phyloP scores from a whole-genome alignment of 108 stramenopile genomes.

The Aureococcus anophagefferens region DNA sequence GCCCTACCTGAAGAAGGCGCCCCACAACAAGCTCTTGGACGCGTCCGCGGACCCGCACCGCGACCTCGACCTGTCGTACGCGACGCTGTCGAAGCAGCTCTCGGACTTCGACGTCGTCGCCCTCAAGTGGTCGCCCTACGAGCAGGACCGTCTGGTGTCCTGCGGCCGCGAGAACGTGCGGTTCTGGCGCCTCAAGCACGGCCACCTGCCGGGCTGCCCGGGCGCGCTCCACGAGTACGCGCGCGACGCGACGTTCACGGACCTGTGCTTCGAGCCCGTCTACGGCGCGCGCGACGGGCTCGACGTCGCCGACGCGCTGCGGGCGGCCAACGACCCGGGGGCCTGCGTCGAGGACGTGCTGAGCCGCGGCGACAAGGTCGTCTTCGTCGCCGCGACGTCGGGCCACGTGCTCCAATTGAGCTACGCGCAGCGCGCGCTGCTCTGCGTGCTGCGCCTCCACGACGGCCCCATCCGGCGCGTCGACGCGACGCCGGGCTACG shows the following conservation, averaged over 20 bases:
- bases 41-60: too few relatives aligned
- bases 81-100: slow-evolving; percentile 14
- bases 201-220: slow-evolving; percentile 49
- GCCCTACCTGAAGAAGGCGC: background rate
- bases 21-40: too few relatives aligned
- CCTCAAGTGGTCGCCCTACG: slow-evolving; percentile 16
- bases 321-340: background rate
- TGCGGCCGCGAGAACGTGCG: slow-evolving; percentile 55
- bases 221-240: slow-evolving; percentile 43
- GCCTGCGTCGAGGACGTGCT: background rate
- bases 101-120: slow-evolving; percentile 23
- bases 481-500: slow-evolving; percentile 35
- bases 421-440: slow-evolving; percentile 32
- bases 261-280: slow-evolving; percentile 39
- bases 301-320: background rate
- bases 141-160: slow-evolving; percentile 30
- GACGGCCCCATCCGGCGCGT: slow-evolving; percentile 34
- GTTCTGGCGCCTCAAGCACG: slow-evolving; percentile 44
- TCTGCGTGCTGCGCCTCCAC: slow-evolving; percentile 46
- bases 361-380: slow-evolving; percentile 2
- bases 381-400: slow-evolving; percentile 17
- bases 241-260: slow-evolving; percentile 35
- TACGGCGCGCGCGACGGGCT: slow-evolving; percentile 14
- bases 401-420: slow-evolving; percentile 44
- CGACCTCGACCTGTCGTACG: background rate